These are phyloP conservation scores for Nakazawaea sp. DNA, from an alignment of 805 yeast species.

Conservation along the genomic window DNA sequence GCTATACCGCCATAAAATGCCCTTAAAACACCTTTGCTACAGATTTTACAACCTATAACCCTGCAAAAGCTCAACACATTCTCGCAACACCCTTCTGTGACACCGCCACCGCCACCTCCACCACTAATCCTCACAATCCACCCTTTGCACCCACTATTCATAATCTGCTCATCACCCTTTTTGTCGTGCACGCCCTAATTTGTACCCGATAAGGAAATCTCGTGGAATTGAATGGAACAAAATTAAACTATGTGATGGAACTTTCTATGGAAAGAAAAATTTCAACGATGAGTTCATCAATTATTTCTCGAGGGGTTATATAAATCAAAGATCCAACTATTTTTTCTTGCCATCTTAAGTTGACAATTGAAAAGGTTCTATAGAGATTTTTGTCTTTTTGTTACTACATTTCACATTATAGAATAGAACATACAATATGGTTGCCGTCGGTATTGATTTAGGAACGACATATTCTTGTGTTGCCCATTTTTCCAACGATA, in stretches of 20 bases:
- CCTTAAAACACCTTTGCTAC: no score
- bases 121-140: not conserved
- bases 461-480: constrained; percentile 94
- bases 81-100: no score
- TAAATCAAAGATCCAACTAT: not conserved
- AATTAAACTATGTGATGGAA: not conserved
- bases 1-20: no score
- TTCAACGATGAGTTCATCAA: not conserved
- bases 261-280: not conserved
- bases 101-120: not conserved
- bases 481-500: constrained; percentile 84
- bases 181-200: no score
- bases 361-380: no score
- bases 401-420: no score
- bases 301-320: not conserved
- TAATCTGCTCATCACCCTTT: not conserved
- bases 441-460: constrained; percentile 66
- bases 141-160: not conserved
- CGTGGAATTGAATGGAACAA: constrained; percentile 5
- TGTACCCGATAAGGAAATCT: no score
- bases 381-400: no score
- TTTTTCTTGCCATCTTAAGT: no score
- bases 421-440: constrained; percentile 15
- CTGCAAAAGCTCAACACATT: no score
- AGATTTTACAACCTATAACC: no score